A percentile compares a stretch with the other conserved stretches of the same genome.
These are phyloP conservation scores for Schizosaccharomyces octosporus DNA, from an alignment of 805 yeast species.

Conservation along the genomic window DNA sequence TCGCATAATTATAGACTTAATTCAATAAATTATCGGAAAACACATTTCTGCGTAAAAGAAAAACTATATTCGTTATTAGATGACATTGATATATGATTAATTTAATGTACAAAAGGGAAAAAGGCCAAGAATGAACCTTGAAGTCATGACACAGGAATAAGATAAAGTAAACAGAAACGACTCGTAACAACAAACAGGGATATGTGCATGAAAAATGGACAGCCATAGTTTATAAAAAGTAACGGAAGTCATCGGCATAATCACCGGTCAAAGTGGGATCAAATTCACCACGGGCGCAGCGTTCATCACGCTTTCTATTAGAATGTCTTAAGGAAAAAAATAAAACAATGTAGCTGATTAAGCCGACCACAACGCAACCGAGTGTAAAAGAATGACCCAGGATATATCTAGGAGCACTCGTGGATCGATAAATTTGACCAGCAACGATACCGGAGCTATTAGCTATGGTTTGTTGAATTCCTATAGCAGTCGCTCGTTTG, in stretches of 20 bases:
- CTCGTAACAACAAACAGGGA: no score
- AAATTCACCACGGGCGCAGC: neutral
- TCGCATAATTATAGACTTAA: no score
- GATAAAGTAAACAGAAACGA: no score
- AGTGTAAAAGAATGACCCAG: conserved; percentile 1
- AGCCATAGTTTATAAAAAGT: neutral
- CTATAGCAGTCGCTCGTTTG: conserved; percentile 1
- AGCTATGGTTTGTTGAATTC: conserved; percentile 1
- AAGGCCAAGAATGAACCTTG: no score
- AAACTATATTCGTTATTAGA: no score
- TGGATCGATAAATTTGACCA: neutral
- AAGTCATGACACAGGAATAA: no score
- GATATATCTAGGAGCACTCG: neutral
- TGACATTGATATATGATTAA: no score
- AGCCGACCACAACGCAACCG: neutral
- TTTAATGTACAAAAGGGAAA: no score
- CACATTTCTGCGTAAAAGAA: no score
- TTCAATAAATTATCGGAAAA: no score
- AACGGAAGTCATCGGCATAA: neutral
- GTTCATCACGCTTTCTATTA: neutral
- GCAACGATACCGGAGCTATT: neutral
- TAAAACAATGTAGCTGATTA: neutral
- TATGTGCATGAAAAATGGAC: neutral
- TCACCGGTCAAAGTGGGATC: neutral
- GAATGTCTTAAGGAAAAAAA: neutral